Evolutionary conservation across 352 stramenopile genomes (phyloP).

Genomic region (Blastocystis sp.): DNA sequence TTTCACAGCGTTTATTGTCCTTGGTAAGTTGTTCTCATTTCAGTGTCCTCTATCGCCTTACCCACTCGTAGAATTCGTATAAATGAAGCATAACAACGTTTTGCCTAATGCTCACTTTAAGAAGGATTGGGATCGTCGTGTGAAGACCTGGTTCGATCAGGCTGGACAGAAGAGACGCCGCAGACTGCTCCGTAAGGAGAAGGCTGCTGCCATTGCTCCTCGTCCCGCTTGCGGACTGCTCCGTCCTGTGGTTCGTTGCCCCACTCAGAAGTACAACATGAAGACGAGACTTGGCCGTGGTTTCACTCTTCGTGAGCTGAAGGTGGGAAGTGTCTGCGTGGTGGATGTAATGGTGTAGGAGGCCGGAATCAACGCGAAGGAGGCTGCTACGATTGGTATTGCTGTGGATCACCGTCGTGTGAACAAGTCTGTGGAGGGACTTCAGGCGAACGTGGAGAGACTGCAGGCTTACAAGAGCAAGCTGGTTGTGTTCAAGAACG

Average conservation of each 20-base stretch:
- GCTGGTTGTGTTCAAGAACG: background rate
- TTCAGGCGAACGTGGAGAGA: constrained; percentile 79
- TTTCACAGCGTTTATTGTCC: background rate
- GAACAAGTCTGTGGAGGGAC: constrained; percentile 81
- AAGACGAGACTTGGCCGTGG: constrained; percentile 83
- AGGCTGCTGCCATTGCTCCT: constrained; percentile 89
- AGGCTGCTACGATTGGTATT: too few species aligned
- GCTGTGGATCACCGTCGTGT: constrained; percentile 90
- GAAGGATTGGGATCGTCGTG: constrained; percentile 94
- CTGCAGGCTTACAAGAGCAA: constrained; percentile 24
- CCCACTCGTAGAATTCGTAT: background rate
- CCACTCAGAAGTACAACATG: constrained; percentile 91
- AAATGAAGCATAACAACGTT: too few species aligned
- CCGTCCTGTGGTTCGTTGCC: constrained; percentile 89
- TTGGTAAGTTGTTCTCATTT: background rate
- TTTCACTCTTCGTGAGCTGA: too few species aligned
- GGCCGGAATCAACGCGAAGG: background rate
- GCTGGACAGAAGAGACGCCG: too few species aligned
- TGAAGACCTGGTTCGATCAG: constrained; percentile 74
- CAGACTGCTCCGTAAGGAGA: constrained; percentile 78
- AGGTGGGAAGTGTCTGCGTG: background rate
- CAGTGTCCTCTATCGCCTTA: constrained; percentile 56
- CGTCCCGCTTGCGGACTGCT: constrained; percentile 85
- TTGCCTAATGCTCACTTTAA: constrained; percentile 98
- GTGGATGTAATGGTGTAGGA: background rate